phyloP scores from a whole-genome alignment of 2,329 filamentous ascomycete species.

The Raffaelea deltoideospora region DNA sequence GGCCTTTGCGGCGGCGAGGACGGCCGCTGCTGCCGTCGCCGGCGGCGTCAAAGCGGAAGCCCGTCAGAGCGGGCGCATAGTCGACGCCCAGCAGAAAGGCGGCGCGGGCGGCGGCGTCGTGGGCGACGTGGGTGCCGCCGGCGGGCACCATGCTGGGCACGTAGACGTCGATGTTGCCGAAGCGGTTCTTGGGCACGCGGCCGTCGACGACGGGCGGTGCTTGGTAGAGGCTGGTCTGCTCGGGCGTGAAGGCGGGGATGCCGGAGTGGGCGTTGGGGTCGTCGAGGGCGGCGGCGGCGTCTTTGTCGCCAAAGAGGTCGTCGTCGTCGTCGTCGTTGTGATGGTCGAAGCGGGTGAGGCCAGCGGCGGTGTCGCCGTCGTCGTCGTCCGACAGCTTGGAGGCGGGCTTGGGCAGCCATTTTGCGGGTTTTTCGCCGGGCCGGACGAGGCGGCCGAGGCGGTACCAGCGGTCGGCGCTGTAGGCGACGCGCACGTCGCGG shows the following conservation, averaged over 20 bases:
- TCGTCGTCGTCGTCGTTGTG: background rate
- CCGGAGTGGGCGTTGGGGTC: conserved; percentile 22
- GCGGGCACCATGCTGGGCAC: conserved; percentile 80
- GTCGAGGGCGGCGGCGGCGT: conserved; percentile 7
- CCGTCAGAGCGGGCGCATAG: conserved; percentile 77
- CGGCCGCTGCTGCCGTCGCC: too few relatives aligned
- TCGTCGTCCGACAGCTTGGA: conserved; percentile 8
- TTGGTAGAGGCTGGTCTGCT: conserved; percentile 58
- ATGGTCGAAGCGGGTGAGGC: too few relatives aligned
- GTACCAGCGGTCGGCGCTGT: conserved; percentile 82
- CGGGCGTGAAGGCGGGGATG: conserved; percentile 42
- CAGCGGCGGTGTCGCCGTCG: conserved; percentile 20
- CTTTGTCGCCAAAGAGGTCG: conserved; percentile 15
- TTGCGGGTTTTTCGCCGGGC: conserved; percentile 65
- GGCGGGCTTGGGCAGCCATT: conserved; percentile 44
- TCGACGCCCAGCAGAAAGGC: conserved; percentile 66
- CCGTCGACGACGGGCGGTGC: conserved; percentile 64
- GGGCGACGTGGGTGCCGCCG: conserved; percentile 59
- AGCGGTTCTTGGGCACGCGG: conserved; percentile 74
- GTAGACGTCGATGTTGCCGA: conserved; percentile 87
- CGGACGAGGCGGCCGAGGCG: conserved; percentile 69
- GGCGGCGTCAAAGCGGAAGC: conserved; percentile 79
- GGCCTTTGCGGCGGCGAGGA: too few relatives aligned
- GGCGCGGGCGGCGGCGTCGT: conserved; percentile 49
- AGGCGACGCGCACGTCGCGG: conserved; percentile 61